These are phyloP conservation scores for Calonectria pteridis DNA, from an alignment of 2,329 filamentous ascomycete genomes.

Conservation along the genomic window DNA sequence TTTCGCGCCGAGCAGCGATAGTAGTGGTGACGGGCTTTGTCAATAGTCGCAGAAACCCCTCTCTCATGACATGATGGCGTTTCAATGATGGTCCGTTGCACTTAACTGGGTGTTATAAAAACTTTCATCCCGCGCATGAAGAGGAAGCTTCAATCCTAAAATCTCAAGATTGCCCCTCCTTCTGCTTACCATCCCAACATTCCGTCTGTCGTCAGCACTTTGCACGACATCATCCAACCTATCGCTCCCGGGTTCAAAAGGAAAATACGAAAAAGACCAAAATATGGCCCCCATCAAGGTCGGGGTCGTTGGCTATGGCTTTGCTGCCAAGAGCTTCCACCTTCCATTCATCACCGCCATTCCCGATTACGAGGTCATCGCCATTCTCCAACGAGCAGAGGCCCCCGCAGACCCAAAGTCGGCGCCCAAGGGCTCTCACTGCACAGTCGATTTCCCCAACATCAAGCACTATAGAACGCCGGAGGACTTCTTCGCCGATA, in stretches of 20 bases:
- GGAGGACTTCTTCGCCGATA: slow-evolving; percentile 71
- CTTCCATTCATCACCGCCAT: slow-evolving; percentile 63
- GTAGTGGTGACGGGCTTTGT: background rate
- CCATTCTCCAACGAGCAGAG: slow-evolving; percentile 61
- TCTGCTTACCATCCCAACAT: background rate
- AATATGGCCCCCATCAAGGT: slow-evolving; percentile 55
- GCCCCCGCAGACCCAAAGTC: slow-evolving; percentile 48
- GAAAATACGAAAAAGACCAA: background rate
- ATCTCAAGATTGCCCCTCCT: background rate
- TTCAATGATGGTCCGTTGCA: background rate
- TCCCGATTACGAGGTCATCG: slow-evolving; percentile 58
- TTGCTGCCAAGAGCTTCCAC: slow-evolving; percentile 61
- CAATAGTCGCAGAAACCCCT: background rate
- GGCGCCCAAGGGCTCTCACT: slow-evolving; percentile 52
- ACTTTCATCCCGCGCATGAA: background rate
- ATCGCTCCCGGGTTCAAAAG: background rate
- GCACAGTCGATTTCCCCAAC: slow-evolving; percentile 60
- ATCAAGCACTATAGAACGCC: slow-evolving; percentile 69
- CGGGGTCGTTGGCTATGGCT: slow-evolving; percentile 64
- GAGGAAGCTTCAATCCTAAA: background rate
- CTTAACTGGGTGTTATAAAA: background rate
- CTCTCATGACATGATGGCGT: background rate
- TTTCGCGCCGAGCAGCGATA: background rate
- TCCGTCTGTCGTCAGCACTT: background rate
- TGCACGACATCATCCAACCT: no score